Base-by-base conservation (phyloP, 169 alveolate genomes). In the Plasmodium vinckei region DNA sequence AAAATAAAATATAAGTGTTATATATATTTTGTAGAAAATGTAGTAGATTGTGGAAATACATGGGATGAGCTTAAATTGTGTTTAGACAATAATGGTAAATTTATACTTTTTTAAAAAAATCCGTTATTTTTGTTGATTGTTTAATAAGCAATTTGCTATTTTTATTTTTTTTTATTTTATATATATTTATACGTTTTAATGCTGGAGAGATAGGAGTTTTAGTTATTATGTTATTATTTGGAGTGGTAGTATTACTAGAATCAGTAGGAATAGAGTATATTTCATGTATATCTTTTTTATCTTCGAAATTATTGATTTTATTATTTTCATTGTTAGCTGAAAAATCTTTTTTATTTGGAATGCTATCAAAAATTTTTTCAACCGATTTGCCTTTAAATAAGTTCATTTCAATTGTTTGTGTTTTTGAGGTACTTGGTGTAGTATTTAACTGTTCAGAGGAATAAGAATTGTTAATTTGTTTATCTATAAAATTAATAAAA, bases 111-210 rank as follows among this genome's bases (percentile, higher is more conserved):
- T 25, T 77, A 64, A 77, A 77, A 77, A 64, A 77, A 47, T 77
- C 89, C 15, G 89, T 77, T 63, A 77, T 77, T 56, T 77, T 77
- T 25, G 73, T 60, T n/a, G 88, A 73, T 54, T 73, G 88, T 12
- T 42, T 46, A 6, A n/a, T 19, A 47, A 51, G 54, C 5, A 69
- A 77, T 69, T 77, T 77, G 71, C 51, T 44, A 6, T 44, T 64
- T 56, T 21, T 77, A 46, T 57, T 56, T 56, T 13, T 73, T n/a
- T 2, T 60, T 1, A 56, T 49, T 61, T 46, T 73, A 23, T 12
- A 23, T 15, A 15, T 61, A 3, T 54, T 15, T 3, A 46, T 23
- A 23, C 17, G 42, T 65, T 73, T 73, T 64, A 73, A 67, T 17
- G 75, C 13, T 17, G 68, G 9, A 17, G 72, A 53, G 6, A 59